Base-by-base conservation (phyloP, 225 moss, liverwort and hornwort genomes). In the Marchantia polymorpha region DNA sequence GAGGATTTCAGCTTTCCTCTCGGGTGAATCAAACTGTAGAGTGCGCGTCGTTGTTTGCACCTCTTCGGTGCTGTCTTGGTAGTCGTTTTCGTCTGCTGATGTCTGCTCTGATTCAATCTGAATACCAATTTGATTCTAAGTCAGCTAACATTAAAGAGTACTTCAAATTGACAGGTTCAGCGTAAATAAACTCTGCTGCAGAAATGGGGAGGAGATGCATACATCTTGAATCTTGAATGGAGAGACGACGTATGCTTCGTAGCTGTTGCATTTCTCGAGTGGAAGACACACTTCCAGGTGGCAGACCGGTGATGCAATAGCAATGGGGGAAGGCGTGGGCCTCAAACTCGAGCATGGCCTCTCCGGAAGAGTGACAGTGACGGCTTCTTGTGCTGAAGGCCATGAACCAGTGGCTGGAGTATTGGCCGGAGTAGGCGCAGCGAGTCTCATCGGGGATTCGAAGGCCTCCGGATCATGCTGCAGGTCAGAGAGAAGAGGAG, bases 351-450 rank as follows among this genome's bases (percentile, higher is more conserved):
- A 72, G 16, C 63, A 26, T 12, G 48, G 31, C 12, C 61, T 30
- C 27, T 52, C 53, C 1, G 64, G 61, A 8, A 67, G 52, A 50
- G 2, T 52, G 51, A 78, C 65, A 20, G 69, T 56, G 20, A 79
- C 27, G 3, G 8, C 14, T 69, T 79, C 78, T 2, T 79, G 78
- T 7, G 78, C 78, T 10, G 78, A 79, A 7, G 78, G 78, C 78
- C 78, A 79, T 11, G 78, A 55, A 14, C 74, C 78, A 7, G 81
- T 54, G 7, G 85, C 82, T 19, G 87, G 87, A 10, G 87, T 88
- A 52, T 88, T 88, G 11, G 85, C 87, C 1, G 87, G 87, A 0
- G 87, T 88, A 3, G 87, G 87, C 22, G 85, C 87, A 3, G 85
- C 84, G 14, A 83, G 81, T 12, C 85, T 52, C 85, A 88, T 81